A percentile compares a stretch with the other conserved stretches of the same genome.
phyloP scores from a whole-genome alignment of 2,329 filamentous ascomycete genomes.

The Aspergillus sp. region DNA sequence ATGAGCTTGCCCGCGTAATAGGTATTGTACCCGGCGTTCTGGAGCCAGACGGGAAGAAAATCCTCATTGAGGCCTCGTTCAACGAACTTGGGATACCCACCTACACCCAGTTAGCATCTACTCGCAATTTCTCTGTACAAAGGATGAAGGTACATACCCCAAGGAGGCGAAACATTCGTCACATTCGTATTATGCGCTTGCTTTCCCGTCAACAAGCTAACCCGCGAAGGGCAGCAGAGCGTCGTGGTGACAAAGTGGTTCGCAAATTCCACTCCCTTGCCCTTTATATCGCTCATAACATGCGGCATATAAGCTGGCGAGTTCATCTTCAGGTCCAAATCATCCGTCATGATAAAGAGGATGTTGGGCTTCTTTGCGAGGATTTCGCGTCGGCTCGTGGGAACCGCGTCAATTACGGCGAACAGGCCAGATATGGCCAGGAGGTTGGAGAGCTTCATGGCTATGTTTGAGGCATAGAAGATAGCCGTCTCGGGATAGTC shows the following conservation, averaged over 20 bases:
- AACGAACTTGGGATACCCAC: slow-evolving; percentile 53
- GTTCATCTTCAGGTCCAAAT: slow-evolving; percentile 53
- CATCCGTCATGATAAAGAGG: slow-evolving; percentile 57
- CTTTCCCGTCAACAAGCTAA: slow-evolving; percentile 54
- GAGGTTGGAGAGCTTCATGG: too few relatives aligned
- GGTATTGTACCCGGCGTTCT: slow-evolving; percentile 55
- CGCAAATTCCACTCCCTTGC: slow-evolving; percentile 48
- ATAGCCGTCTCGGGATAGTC: too few relatives aligned
- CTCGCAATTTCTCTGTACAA: too few relatives aligned
- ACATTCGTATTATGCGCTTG: slow-evolving; percentile 61
- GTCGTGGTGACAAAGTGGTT: slow-evolving; percentile 58
- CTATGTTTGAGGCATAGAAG: too few relatives aligned
- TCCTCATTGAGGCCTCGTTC: slow-evolving; percentile 52
- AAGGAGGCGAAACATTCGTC: slow-evolving; percentile 45
- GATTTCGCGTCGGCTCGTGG: too few relatives aligned
- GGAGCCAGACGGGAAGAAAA: slow-evolving; percentile 58
- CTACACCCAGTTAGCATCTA: too few relatives aligned
- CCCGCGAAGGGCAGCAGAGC: slow-evolving; percentile 57
- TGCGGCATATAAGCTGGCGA: slow-evolving; percentile 51
- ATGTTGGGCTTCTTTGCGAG: slow-evolving; percentile 45
- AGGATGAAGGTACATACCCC: slow-evolving; percentile 29
- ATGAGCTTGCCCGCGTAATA: slow-evolving; percentile 47
- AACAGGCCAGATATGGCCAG: too few relatives aligned
- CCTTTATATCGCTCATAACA: slow-evolving; percentile 44
- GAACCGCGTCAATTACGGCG: too few relatives aligned